A percentile compares a stretch with the other conserved stretches of the same genome.
Conservation (phyloP, 371 early-diverging fungal genomes). For the Scutellospora calospora region DNA sequence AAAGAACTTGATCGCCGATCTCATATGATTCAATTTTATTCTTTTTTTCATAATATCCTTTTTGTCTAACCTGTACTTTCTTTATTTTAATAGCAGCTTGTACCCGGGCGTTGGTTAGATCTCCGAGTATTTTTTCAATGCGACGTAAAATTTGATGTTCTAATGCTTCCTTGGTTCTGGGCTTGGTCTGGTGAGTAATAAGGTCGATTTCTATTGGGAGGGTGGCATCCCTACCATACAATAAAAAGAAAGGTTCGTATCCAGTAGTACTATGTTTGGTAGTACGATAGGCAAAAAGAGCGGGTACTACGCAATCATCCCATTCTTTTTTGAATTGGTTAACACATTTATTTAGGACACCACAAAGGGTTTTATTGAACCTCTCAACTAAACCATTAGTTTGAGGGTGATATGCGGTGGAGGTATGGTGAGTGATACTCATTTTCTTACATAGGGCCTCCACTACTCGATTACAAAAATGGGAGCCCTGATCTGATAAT, state of each 20-base stretch:
- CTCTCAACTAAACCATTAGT: slow-evolving; percentile 46
- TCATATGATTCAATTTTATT: not conserved
- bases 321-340: slow-evolving; percentile 38
- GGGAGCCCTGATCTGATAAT: slow-evolving; percentile 50
- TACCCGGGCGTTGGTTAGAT: not conserved
- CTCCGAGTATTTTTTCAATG: too few species aligned
- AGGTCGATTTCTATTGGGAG: slow-evolving; percentile 33
- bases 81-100: too few species aligned
- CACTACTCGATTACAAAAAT: slow-evolving; percentile 15
- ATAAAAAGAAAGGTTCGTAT: too few species aligned
- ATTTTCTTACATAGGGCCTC: not conserved
- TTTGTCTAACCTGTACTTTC: too few species aligned
- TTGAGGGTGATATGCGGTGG: slow-evolving; percentile 38
- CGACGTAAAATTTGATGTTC: too few species aligned
- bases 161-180: not conserved
- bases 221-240: slow-evolving; percentile 34
- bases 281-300: too few species aligned
- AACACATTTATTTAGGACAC: not conserved
- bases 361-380: slow-evolving; percentile 41
- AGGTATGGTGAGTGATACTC: not conserved
- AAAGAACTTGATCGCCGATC: not conserved
- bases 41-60: too few species aligned
- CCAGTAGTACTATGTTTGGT: slow-evolving; percentile 6
- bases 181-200: slow-evolving; percentile 45
- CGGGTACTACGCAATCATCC: slow-evolving; percentile 15